A percentile compares a stretch with the other conserved stretches of the same genome.
Conservation (phyloP, 305 asterid genomes). For the Stenogyne calaminthoides region DNA sequence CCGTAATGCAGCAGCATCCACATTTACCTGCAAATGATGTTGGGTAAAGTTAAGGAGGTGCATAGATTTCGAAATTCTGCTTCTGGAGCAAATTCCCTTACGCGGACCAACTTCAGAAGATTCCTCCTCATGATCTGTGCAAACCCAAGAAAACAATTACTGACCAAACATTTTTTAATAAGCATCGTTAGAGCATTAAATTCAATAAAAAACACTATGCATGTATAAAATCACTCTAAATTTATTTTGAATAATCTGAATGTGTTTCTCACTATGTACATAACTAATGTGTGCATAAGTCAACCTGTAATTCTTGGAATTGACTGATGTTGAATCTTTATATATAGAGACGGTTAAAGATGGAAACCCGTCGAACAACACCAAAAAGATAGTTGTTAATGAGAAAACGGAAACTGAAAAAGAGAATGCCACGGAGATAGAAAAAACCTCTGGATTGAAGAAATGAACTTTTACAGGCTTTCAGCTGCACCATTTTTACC, state of each 20-base stretch:
- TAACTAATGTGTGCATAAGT: neutral
- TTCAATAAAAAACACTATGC: neutral
- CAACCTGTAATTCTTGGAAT: neutral
- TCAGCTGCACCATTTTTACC: no score
- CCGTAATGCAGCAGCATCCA: neutral
- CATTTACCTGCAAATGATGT: slow-evolving; percentile 90
- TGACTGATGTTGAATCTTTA: slow-evolving; percentile 1
- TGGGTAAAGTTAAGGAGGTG: slow-evolving; percentile 66
- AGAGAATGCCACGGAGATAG: neutral
- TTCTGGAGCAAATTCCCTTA: slow-evolving; percentile 95
- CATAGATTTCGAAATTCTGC: slow-evolving; percentile 65
- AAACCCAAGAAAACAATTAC: slow-evolving; percentile 22
- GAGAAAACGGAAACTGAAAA: no score
- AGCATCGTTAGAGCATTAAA: neutral
- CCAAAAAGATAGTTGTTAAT: neutral
- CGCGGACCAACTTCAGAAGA: slow-evolving; percentile 76
- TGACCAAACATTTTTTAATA: slow-evolving; percentile 1
- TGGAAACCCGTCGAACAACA: neutral
- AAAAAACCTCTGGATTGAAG: neutral
- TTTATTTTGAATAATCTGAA: neutral
- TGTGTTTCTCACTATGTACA: neutral
- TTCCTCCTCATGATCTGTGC: slow-evolving; percentile 94
- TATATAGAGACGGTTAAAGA: neutral
- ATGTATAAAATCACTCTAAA: neutral
- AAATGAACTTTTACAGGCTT: neutral